Conservation (phyloP, 805 yeast genomes). For the Spathaspora boniae region DNA sequence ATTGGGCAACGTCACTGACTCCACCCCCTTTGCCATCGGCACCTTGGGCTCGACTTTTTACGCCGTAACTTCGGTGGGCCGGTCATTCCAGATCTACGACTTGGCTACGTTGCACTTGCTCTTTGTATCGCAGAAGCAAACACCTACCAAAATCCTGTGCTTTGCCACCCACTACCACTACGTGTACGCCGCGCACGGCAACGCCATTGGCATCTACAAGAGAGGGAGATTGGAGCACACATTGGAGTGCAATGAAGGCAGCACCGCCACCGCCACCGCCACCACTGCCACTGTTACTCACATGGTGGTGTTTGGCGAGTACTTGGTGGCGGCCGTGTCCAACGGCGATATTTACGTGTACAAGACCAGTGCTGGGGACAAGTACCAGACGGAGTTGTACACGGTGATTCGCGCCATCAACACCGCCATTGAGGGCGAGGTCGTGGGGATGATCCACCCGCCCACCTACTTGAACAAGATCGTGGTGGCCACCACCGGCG, state of each 20-base stretch:
- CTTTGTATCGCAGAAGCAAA: constrained; percentile 80
- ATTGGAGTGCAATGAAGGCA: constrained; percentile 24
- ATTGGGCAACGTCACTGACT: constrained; percentile 85
- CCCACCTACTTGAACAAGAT: constrained; percentile 92
- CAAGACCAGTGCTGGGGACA: constrained; percentile 43
- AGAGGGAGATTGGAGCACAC: constrained; percentile 67
- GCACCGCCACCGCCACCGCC: too few species aligned
- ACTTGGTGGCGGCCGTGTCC: constrained; percentile 51
- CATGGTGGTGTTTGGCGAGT: constrained; percentile 73
- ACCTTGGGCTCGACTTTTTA: constrained; percentile 85
- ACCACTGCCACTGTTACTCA: constrained; percentile 41
- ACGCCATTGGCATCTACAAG: constrained; percentile 69
- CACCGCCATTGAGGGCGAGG: constrained; percentile 63
- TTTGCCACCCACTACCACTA: constrained; percentile 80
- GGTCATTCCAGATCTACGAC: constrained; percentile 88
- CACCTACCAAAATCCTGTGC: constrained; percentile 65
- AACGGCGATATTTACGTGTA: constrained; percentile 49
- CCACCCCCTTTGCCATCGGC: constrained; percentile 82
- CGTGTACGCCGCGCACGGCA: constrained; percentile 74
- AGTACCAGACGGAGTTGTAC: constrained; percentile 61
- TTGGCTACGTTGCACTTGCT: constrained; percentile 79
- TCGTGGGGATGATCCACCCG: constrained; percentile 71
- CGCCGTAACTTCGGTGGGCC: constrained; percentile 86
- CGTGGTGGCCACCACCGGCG: constrained; percentile 70
- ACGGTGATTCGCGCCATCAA: constrained; percentile 52